A percentile compares a stretch with the other conserved stretches of the same genome.
Evolutionary conservation across 176 grass and related monocot species (phyloP).

Genomic region (Avena sativa): DNA sequence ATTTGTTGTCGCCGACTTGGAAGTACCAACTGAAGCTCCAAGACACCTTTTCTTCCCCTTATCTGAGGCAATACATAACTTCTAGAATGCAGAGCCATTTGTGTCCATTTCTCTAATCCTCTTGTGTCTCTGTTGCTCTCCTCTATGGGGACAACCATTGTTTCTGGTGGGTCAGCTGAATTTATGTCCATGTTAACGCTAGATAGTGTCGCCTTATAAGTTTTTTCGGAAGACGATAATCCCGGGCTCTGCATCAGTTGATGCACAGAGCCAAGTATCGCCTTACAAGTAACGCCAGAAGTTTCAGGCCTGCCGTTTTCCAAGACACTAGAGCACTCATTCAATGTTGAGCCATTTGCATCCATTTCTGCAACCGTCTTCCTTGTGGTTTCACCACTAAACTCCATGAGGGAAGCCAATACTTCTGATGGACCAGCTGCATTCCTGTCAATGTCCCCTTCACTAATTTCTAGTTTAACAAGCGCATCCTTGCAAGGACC

Average conservation of each 20-base stretch:
- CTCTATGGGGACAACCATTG: background rate
- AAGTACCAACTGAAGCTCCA: slow-evolving; percentile 12
- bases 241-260: too few species aligned
- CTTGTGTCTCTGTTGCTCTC: background rate
- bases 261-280: background rate
- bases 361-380: slow-evolving; percentile 50
- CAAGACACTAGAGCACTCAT: slow-evolving; percentile 24
- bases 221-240: too few species aligned
- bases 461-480: slow-evolving; percentile 25
- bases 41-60: slow-evolving; percentile 26
- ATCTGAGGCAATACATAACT: background rate
- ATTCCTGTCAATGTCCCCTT: slow-evolving; percentile 9
- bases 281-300: slow-evolving; percentile 6
- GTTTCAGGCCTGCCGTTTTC: background rate
- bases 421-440: slow-evolving; percentile 12
- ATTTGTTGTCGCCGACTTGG: background rate
- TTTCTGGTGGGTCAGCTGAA: slow-evolving; percentile 22
- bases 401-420: background rate
- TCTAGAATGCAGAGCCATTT: background rate
- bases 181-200: background rate
- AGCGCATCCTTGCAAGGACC: slow-evolving; percentile 13
- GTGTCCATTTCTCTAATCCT: too few species aligned
- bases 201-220: background rate
- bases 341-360: slow-evolving; percentile 47
- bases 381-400: slow-evolving; percentile 8